phyloP scores from a whole-genome alignment of 1,284 basidiomycete genomes.

The Marasmius fiardii region DNA sequence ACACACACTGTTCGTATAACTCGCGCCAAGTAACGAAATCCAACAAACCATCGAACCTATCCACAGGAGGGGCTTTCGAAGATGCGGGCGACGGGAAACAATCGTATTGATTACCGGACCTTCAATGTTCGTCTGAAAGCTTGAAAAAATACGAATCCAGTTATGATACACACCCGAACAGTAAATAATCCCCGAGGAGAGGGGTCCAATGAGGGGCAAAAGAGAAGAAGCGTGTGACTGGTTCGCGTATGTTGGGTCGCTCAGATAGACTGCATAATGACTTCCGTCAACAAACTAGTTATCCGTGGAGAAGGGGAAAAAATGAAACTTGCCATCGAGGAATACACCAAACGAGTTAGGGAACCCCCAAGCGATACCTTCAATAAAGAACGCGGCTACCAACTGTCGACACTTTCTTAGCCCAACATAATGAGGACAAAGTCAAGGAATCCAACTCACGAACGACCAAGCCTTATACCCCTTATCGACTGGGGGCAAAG shows the following conservation, averaged over 20 bases:
- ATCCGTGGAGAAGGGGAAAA: neutral
- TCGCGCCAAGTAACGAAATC: neutral
- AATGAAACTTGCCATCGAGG: neutral
- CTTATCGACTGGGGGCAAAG: neutral
- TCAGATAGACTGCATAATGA: conserved; percentile 2
- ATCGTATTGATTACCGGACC: neutral
- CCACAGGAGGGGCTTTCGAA: neutral
- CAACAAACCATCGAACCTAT: neutral
- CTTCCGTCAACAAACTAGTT: neutral
- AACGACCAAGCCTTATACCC: neutral
- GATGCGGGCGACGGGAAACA: neutral
- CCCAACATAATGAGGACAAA: neutral
- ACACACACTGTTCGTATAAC: neutral
- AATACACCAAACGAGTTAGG: neutral
- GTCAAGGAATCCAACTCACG: neutral
- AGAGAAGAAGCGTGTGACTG: conserved; percentile 8
- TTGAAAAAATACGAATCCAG: neutral
- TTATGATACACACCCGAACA: neutral
- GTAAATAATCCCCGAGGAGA: conserved; percentile 13
- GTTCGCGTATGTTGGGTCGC: conserved; percentile 3
- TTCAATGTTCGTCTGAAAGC: neutral
- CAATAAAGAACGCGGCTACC: neutral
- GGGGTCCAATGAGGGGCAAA: conserved; percentile 12
- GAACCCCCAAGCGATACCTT: neutral
- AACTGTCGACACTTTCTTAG: neutral